Percentiles rank a stretch among this genome's conserved stretches.
phyloP scores from a whole-genome alignment of 768 basidiomycete species.

The Mycena venus region DNA sequence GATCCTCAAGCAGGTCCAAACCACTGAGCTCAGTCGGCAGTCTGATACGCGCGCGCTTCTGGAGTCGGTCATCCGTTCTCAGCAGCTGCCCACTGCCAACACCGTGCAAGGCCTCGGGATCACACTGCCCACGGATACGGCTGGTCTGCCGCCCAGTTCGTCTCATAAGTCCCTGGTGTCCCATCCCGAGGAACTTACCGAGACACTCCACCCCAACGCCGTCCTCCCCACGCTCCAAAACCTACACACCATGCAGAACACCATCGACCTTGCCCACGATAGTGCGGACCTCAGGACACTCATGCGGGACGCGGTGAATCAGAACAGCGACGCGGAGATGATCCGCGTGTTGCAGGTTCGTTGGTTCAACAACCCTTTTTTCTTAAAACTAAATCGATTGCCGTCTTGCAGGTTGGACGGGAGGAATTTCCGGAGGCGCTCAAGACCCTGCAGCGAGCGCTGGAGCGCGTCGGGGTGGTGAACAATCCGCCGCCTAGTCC shows the following conservation, averaged over 20 bases:
- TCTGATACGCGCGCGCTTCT: constrained; percentile 55
- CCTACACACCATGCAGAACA: constrained; percentile 42
- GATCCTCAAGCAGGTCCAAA: constrained; percentile 64
- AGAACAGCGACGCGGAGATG: constrained; percentile 59
- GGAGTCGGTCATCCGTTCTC: constrained; percentile 37
- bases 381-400: background rate
- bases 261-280: constrained; percentile 54
- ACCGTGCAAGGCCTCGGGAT: constrained; percentile 32
- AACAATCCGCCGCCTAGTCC: constrained; percentile 30
- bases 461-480: constrained; percentile 44
- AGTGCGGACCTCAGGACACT: constrained; percentile 43
- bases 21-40: constrained; percentile 56
- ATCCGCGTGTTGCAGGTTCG: constrained; percentile 57
- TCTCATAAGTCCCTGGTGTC: constrained; percentile 29
- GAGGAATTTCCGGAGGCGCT: constrained; percentile 69
- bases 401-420: constrained; percentile 49
- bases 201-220: constrained; percentile 17
- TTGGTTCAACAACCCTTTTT: background rate
- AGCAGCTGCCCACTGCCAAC: constrained; percentile 3
- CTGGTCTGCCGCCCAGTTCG: constrained; percentile 35
- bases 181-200: constrained; percentile 9
- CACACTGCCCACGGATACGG: constrained; percentile 9
- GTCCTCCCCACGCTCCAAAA: constrained; percentile 33
- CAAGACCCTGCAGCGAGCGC: constrained; percentile 65
- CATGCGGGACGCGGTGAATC: constrained; percentile 54